Evolutionary conservation across 202 grass and related monocot genomes (phyloP), one percentile per base, ranked within the genome.

Genomic region (Hordeum pubiflorum): DNA sequence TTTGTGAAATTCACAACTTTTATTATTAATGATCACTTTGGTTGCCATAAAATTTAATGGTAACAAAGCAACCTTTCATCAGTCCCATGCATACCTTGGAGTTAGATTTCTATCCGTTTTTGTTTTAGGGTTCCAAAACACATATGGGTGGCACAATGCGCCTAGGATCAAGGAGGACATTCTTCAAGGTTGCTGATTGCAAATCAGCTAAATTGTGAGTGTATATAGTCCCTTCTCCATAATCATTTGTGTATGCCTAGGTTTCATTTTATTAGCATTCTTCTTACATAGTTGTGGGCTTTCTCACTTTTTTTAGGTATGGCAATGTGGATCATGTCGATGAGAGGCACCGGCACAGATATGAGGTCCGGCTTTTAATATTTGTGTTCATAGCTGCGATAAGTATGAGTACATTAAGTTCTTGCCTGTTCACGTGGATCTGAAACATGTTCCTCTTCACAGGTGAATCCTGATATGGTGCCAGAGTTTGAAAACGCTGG

Each of bases 401-500:
- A 37, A 71, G 14, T n/a, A 18, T 58, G 18, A 8, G 54, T 20
- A 31, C 3, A 7, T 62, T 72, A 2, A 68, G 63, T 50, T 39
- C 33, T 83, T 78, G 10, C 12, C 1, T 84, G 7, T 50, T 81
- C 60, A 13, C 68, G 7, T 7, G 38, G 6, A 3, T 74, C 63
- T 86, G 20, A 81, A 86, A 85, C 80, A 69, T 82, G 48, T 31
- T 31, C 10, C 21, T 56, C 66, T 81, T 86, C 52, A 72, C 82
- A 99, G 96, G 92, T 99, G 44, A 99, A 99, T 84, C 96, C 96
- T 85, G 87, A 93, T 69, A 91, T 99, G 89, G 92, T 99, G 40
- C 63, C 70, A 22, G 87, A 93, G 69, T 93, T 99, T 71, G 96
- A 99, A 93, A 96, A 75, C 24, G 96, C 96, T 43, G 96, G 96